Evolutionary conservation across 78 protist species (phyloP).

Genomic region (Dictyostelium citrinum): DNA sequence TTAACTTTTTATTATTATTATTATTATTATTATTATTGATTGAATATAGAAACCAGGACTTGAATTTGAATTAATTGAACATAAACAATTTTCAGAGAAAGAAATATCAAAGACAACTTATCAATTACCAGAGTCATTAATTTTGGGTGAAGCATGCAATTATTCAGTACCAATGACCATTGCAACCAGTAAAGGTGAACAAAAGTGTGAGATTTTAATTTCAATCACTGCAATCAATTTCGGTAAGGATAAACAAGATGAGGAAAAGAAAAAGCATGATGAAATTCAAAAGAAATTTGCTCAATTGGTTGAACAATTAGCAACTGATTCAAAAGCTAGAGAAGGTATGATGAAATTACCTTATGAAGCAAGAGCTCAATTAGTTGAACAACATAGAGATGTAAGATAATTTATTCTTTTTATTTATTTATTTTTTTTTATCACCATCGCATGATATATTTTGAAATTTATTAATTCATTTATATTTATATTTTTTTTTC

Average conservation of each 20-base stretch:
- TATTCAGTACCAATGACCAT: conserved; percentile 14
- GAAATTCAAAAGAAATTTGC: conserved; percentile 59
- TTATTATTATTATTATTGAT: no score
- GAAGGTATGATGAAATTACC: conserved; percentile 34
- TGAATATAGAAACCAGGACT: conserved; percentile 38
- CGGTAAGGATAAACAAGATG: conserved; percentile 60
- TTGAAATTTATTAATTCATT: no score
- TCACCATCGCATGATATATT: no score
- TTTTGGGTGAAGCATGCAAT: conserved; percentile 29
- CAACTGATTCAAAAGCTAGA: conserved; percentile 66
- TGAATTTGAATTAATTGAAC: conserved; percentile 72
- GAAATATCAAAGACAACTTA: neutral
- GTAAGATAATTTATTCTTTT: neutral
- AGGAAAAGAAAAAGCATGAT: conserved; percentile 10
- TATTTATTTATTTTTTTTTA: neutral
- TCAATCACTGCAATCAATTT: conserved; percentile 25
- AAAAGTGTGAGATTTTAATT: conserved; percentile 9
- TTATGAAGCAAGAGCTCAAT: neutral
- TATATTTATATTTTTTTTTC: no score
- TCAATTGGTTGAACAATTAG: conserved; percentile 60
- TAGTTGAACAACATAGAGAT: conserved; percentile 66
- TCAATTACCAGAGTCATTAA: conserved; percentile 13
- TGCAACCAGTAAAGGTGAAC: neutral
- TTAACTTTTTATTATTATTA: neutral
- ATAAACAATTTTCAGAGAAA: conserved; percentile 63